Percentiles rank a stretch among this genome's conserved stretches.
These are phyloP conservation scores for Prunus persica DNA, from an alignment of 306 rosid species.

Conservation along the genomic window Prunus_persica_NCBIv2 NC_034010.1:19358001-19358500, in stretches of 20 bases:
- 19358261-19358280: conserved; percentile 70
- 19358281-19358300: conserved; percentile 71
- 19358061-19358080: conserved; percentile 45
- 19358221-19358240: conserved; percentile 55
- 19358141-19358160: not conserved
- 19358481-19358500: conserved; percentile 6
- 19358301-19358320: conserved; percentile 61
- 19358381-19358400: conserved; percentile 42
- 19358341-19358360: not conserved
- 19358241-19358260: conserved; percentile 51
- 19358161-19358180: not conserved
- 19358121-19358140: not conserved
- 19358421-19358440: conserved; percentile 92
- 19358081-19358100: conserved; percentile 62
- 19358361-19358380: conserved; percentile 3
- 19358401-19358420: conserved; percentile 97
- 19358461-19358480: conserved; percentile 60
- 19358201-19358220: conserved; percentile 19
- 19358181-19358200: not conserved
- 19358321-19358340: conserved; percentile 10
- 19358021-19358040: conserved; percentile 61
- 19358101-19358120: not conserved
- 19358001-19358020: conserved; percentile 44
- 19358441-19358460: conserved; percentile 97
- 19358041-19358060: conserved; percentile 57